phyloP scores from a whole-genome alignment of 768 basidiomycete species.

The Leucocoprinus sp. region DNA sequence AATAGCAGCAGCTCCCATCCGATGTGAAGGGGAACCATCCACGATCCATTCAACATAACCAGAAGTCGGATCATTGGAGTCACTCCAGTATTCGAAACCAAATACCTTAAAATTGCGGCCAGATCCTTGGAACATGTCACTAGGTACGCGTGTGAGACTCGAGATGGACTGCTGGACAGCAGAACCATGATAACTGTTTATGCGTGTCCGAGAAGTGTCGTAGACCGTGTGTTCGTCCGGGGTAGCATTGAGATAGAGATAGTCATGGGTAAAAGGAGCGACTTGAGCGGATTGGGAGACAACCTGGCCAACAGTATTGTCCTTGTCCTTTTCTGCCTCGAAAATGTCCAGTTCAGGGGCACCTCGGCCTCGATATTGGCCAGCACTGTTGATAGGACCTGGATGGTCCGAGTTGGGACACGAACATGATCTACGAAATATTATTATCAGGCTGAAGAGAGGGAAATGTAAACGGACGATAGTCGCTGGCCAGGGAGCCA shows the following conservation, averaged over 20 bases:
- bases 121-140: conserved; percentile 49
- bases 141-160: conserved; percentile 36
- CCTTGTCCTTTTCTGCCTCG: conserved; percentile 65
- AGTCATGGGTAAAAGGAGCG: conserved; percentile 44
- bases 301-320: conserved; percentile 33
- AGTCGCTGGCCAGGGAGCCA: conserved; percentile 74
- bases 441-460: background rate
- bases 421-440: conserved; percentile 51
- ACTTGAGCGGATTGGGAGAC: conserved; percentile 75
- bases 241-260: conserved; percentile 27
- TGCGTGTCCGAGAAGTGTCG: conserved; percentile 22
- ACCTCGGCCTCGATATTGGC: conserved; percentile 55
- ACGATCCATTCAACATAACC: conserved; percentile 76
- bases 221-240: conserved; percentile 26
- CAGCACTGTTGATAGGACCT: conserved; percentile 47
- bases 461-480: conserved; percentile 41
- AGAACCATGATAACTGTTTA: conserved; percentile 41
- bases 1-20: conserved; percentile 47
- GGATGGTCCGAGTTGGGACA: conserved; percentile 74
- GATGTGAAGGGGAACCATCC: conserved; percentile 41
- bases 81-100: conserved; percentile 73
- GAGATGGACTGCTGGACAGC: conserved; percentile 54
- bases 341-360: conserved; percentile 81
- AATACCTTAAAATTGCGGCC: conserved; percentile 23
- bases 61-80: conserved; percentile 41